phyloP scores from a whole-genome alignment of 345 rosid genomes.

The Eucalyptus grandis region DNA sequence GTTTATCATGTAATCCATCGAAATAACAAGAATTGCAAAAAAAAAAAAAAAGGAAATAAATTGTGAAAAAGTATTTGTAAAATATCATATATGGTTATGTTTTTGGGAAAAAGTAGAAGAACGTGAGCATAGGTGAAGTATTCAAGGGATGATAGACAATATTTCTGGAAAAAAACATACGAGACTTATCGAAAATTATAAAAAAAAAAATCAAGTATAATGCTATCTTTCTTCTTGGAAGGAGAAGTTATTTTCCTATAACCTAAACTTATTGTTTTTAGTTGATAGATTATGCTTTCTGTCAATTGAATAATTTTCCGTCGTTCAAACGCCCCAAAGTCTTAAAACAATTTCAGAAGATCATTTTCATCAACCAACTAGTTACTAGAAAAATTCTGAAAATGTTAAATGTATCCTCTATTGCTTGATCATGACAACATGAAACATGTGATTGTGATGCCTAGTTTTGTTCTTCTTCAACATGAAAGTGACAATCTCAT shows the following conservation, averaged over 20 bases:
- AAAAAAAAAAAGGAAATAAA: too few species aligned
- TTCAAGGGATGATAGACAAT: neutral
- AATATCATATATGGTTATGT: neutral
- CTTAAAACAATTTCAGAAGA: neutral
- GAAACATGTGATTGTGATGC: neutral
- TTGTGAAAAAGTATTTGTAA: neutral
- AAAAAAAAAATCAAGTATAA: too few species aligned
- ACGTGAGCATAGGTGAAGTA: neutral
- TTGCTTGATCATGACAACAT: neutral
- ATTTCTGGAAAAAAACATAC: neutral
- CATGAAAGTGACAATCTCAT: neutral
- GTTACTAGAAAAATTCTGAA: neutral
- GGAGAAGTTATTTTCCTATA: neutral
- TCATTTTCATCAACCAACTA: neutral
- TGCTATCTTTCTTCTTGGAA: neutral
- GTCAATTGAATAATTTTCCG: too few species aligned
- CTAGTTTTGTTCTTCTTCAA: neutral
- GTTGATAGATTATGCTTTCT: neutral
- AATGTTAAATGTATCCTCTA: neutral
- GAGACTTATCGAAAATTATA: neutral
- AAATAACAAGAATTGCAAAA: neutral
- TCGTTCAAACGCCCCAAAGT: neutral
- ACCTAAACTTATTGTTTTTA: neutral
- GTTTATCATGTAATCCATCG: neutral
- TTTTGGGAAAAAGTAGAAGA: neutral